A percentile compares a stretch with the other conserved stretches of the same genome.
Conservation (phyloP, 495 filamentous ascomycete genomes). For the Neurospora africana region DNA sequence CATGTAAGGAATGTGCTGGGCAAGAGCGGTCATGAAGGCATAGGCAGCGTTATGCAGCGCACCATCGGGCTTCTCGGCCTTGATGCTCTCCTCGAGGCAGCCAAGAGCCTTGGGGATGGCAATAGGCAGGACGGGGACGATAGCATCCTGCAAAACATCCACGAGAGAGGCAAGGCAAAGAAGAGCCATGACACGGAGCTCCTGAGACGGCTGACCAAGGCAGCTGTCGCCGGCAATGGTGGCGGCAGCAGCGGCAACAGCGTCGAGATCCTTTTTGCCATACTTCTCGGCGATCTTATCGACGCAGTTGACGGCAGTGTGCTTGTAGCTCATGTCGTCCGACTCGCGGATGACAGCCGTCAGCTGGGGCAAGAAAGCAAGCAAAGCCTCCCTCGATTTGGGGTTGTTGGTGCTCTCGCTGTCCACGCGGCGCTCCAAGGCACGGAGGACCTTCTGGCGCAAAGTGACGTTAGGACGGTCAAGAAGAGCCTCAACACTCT, state of each 20-base stretch:
- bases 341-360: constrained; percentile 62
- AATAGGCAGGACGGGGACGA: constrained; percentile 71
- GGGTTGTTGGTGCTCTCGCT: constrained; percentile 54
- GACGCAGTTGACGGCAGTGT: constrained; percentile 73
- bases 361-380: constrained; percentile 69
- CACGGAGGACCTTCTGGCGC: constrained; percentile 66
- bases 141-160: constrained; percentile 71
- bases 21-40: constrained; percentile 64
- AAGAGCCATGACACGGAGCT: constrained; percentile 69
- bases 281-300: constrained; percentile 86
- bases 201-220: constrained; percentile 59
- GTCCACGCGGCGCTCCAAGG: constrained; percentile 64
- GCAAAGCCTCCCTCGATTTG: constrained; percentile 54
- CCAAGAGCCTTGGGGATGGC: constrained; percentile 59
- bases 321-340: constrained; percentile 60
- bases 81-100: constrained; percentile 54
- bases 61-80: constrained; percentile 38
- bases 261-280: constrained; percentile 69
- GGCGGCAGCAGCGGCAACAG: constrained; percentile 54
- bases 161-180: constrained; percentile 80
- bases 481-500: constrained; percentile 68
- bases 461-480: constrained; percentile 59
- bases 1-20: constrained; percentile 78
- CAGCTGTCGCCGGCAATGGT: constrained; percentile 67
- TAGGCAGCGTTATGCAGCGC: constrained; percentile 73